These are phyloP conservation scores for Periconia sp. DNA, from an alignment of 2,329 filamentous ascomycete genomes.

Conservation along the genomic window DNA sequence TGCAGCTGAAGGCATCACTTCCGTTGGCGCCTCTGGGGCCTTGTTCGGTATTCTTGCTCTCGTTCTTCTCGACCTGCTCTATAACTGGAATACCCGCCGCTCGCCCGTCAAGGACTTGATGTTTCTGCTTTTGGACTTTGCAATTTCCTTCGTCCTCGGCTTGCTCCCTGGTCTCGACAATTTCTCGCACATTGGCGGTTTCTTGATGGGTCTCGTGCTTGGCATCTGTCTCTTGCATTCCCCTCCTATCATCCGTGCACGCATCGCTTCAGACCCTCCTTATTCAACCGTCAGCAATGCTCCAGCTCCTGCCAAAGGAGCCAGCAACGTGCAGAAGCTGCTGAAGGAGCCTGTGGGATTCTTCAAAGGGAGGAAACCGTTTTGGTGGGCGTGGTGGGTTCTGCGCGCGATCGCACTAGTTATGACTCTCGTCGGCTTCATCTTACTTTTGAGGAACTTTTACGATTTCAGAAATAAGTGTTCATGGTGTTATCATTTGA, in stretches of 20 bases:
- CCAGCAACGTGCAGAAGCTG: conserved; percentile 45
- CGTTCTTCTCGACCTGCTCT: conserved; percentile 83
- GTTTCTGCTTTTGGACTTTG: conserved; percentile 82
- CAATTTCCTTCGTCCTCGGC: conserved; percentile 89
- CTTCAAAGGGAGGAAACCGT: conserved; percentile 86
- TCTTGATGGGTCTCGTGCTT: conserved; percentile 85
- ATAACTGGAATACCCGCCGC: conserved; percentile 81
- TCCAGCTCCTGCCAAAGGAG: conserved; percentile 15
- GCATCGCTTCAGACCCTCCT: conserved; percentile 67
- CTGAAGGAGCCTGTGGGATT: conserved; percentile 63
- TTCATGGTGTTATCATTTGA: conserved; percentile 92
- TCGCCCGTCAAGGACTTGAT: conserved; percentile 81
- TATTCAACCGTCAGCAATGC: conserved; percentile 64
- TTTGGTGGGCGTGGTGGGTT: conserved; percentile 99
- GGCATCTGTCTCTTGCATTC: conserved; percentile 88
- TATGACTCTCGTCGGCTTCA: conserved; percentile 80
- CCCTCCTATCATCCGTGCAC: conserved; percentile 74
- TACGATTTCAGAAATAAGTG: conserved; percentile 78
- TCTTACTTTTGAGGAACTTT: conserved; percentile 87
- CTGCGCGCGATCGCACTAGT: conserved; percentile 77
- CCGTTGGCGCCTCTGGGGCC: conserved; percentile 82
- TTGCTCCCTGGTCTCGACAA: conserved; percentile 93
- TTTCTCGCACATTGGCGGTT: conserved; percentile 95
- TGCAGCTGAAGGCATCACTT: conserved; percentile 77
- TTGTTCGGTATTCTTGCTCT: conserved; percentile 92